Evolutionary conservation across 495 filamentous ascomycete species (phyloP).

Genomic region (Platismatia glauca): DNA sequence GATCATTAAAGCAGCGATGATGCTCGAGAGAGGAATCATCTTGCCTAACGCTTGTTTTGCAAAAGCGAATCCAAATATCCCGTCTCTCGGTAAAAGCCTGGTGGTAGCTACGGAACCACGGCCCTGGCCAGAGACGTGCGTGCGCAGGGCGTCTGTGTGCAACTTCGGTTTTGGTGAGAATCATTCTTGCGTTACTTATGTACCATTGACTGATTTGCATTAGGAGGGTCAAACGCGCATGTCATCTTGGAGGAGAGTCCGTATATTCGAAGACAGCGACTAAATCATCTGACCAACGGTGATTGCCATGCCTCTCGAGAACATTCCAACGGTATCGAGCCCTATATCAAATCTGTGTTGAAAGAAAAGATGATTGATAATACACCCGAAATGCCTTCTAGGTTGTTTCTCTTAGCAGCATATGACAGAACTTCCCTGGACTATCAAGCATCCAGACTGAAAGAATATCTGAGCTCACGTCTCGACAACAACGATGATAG

Average conservation of each 20-base stretch:
- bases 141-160: constrained; percentile 48
- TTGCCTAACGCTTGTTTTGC: constrained; percentile 28
- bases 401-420: not conserved
- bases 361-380: not conserved
- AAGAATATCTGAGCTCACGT: not conserved
- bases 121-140: constrained; percentile 21
- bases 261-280: not conserved
- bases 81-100: not conserved
- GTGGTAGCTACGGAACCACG: constrained; percentile 6
- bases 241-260: constrained; percentile 36
- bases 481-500: not conserved
- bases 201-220: not conserved
- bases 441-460: not conserved
- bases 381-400: not conserved
- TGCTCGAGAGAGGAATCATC: constrained; percentile 38
- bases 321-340: not conserved
- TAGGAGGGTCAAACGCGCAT: constrained; percentile 43
- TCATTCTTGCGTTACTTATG: accelerated
- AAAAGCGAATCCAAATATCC: not conserved
- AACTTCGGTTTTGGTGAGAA: constrained; percentile 48
- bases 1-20: constrained; percentile 43
- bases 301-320: not conserved
- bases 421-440: not conserved
- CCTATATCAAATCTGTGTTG: not conserved
- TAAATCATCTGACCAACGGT: not conserved